Conservation (phyloP, 352 stramenopile genomes). For the Poterioochromonas sp. region DNA sequence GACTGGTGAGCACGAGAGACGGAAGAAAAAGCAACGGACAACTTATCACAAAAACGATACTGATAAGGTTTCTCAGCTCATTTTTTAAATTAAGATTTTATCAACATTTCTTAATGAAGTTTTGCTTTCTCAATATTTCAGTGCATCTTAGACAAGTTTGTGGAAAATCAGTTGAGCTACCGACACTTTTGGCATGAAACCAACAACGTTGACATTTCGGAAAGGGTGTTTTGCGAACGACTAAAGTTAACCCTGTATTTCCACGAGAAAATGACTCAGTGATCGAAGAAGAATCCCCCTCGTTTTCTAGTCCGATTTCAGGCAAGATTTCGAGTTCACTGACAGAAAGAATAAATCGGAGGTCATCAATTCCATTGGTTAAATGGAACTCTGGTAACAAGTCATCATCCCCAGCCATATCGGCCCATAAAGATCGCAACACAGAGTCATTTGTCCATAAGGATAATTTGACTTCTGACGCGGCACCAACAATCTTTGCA, state of each 20-base stretch:
- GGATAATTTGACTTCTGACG: slow-evolving; percentile 55
- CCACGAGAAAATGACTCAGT: slow-evolving; percentile 36
- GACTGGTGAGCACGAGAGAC: too few relatives aligned
- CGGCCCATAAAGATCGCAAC: slow-evolving; percentile 43
- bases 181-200: slow-evolving; percentile 55
- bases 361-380: slow-evolving; percentile 53
- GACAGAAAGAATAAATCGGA: slow-evolving; percentile 47
- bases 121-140: too few relatives aligned
- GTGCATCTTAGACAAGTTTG: too few relatives aligned
- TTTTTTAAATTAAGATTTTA: too few relatives aligned
- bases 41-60: too few relatives aligned
- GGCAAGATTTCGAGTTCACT: too few relatives aligned
- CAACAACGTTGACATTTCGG: slow-evolving; percentile 76
- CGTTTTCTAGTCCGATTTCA: slow-evolving; percentile 37
- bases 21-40: too few relatives aligned
- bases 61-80: too few relatives aligned
- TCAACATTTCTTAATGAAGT: too few relatives aligned
- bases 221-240: slow-evolving; percentile 54
- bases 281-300: slow-evolving; percentile 4
- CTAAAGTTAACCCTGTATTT: slow-evolving; percentile 44
- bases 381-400: slow-evolving; percentile 53
- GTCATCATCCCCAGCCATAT: slow-evolving; percentile 51
- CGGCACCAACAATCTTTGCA: slow-evolving; percentile 64
- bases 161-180: too few relatives aligned
- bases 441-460: slow-evolving; percentile 49